Base-by-base conservation (phyloP, 1,284 basidiomycete species). In the Exobasidium rhododendri region DNA sequence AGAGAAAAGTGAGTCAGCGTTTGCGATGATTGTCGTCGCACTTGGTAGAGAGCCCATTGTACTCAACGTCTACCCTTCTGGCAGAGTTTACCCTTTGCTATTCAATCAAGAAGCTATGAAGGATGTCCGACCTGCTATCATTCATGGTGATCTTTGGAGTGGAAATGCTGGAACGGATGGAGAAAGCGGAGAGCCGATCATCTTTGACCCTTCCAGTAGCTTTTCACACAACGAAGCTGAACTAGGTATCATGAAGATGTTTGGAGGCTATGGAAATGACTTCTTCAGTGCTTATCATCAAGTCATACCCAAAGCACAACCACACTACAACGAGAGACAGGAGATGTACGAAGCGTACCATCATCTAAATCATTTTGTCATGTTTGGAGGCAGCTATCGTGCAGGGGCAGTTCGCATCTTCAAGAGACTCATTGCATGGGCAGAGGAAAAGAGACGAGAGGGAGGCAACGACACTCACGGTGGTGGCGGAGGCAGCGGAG, bases 201-300 rank as follows among this genome's bases (percentile, higher is more conserved):
- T 93, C 50, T 93, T 86, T 73, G 91, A 94, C 73, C 89, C 90
- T 1, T 87, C 89, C 1, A 87, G 87, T 6, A 91, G 88, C 75
- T 92, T 86, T 70, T 91, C 90, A 2, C 91, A 92, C 74, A 89
- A 89, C 65, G 91, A 94, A 82, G 88, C 88, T 13, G 91, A 94
- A 69, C 84, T 93, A 32, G 88, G 89, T 0, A 91, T 93, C 54
- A 87, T 86, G 14, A 83, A 87, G 45, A 91, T 93, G 65, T 93
- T 94, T 73, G 90, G 91, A 1, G 81, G 91, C 4, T 87, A 92
- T 69, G 84, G 87, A 0, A 63, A 77, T 20, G 82, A 83, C 1
- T 93, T 93, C 80, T 92, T 86, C 75, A 82, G 83, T 26, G 85
- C 85, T 28, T 94, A 94, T 73, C 88, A 92, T 69, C 68, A 85